phyloP scores from a whole-genome alignment of 371 early-diverging fungal genomes.

The Rhizomucor miehei region DNA sequence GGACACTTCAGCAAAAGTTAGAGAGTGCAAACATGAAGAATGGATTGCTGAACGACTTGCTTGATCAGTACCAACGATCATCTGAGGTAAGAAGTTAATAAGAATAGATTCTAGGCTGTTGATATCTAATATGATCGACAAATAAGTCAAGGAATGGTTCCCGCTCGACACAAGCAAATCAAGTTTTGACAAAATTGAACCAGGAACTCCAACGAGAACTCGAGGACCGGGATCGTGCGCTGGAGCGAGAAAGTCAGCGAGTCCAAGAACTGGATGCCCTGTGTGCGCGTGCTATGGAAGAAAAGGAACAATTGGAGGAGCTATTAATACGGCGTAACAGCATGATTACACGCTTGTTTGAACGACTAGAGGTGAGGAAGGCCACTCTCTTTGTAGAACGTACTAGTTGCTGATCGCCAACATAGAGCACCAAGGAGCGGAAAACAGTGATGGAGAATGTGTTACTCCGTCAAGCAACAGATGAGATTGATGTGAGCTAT shows the following conservation, averaged over 20 bases:
- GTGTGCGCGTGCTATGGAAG: conserved; percentile 6
- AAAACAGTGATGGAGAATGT: conserved; percentile 41
- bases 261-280: conserved; percentile 11
- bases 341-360: conserved; percentile 23
- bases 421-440: conserved; percentile 31
- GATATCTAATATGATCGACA: no score
- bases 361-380: conserved; percentile 28
- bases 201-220: conserved; percentile 23
- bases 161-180: conserved; percentile 6
- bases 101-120: no score
- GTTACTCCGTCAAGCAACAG: conserved; percentile 40
- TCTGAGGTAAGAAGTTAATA: conserved; percentile 20
- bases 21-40: conserved; percentile 17
- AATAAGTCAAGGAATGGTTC: background rate
- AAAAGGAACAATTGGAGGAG: conserved; percentile 10
- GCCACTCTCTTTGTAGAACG: background rate
- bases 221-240: conserved; percentile 18
- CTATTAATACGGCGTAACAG: conserved; percentile 16
- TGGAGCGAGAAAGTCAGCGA: conserved; percentile 10
- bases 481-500: conserved; percentile 13
- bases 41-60: conserved; percentile 12
- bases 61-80: conserved; percentile 17
- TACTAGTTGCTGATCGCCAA: background rate
- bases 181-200: conserved; percentile 21
- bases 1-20: conserved; percentile 23